phyloP scores from a whole-genome alignment of 148 eudicot genomes.

The Chenopodium formosanum region DNA sequence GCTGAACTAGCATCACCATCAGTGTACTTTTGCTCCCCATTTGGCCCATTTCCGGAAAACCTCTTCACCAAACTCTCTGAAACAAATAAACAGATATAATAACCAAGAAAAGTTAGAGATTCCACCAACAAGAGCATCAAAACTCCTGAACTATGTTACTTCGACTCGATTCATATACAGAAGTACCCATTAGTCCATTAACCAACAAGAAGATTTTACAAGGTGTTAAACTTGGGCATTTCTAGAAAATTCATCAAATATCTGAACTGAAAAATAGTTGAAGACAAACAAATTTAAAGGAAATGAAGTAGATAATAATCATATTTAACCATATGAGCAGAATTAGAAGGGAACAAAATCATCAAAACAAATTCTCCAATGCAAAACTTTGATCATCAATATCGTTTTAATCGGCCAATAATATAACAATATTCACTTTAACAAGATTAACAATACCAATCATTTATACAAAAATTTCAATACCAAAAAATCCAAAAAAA shows the following conservation, averaged over 20 bases:
- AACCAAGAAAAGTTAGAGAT: not conserved
- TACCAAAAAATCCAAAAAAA: not conserved
- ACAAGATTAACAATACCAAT: not conserved
- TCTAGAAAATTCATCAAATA: not conserved
- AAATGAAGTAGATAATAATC: no score
- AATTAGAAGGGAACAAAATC: not conserved
- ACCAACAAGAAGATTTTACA: not conserved
- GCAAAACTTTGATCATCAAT: not conserved
- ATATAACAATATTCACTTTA: not conserved
- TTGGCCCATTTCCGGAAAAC: conserved; percentile 55
- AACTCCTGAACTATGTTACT: not conserved
- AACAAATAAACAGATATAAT: not conserved
- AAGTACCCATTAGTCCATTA: no score
- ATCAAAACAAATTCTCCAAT: not conserved
- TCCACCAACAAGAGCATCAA: not conserved
- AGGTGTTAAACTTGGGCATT: not conserved
- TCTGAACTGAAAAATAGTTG: no score
- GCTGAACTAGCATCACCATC: conserved; percentile 63
- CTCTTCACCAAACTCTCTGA: conserved; percentile 48
- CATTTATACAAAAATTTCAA: not conserved
- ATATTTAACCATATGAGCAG: no score
- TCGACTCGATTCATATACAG: not conserved
- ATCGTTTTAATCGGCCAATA: not conserved
- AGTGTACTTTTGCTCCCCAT: conserved; percentile 33
- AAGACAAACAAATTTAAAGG: no score